Percentiles rank a stretch among this genome's conserved stretches.
Conservation (phyloP, 768 basidiomycete genomes). For the Pleurotus tuber-regium region DNA sequence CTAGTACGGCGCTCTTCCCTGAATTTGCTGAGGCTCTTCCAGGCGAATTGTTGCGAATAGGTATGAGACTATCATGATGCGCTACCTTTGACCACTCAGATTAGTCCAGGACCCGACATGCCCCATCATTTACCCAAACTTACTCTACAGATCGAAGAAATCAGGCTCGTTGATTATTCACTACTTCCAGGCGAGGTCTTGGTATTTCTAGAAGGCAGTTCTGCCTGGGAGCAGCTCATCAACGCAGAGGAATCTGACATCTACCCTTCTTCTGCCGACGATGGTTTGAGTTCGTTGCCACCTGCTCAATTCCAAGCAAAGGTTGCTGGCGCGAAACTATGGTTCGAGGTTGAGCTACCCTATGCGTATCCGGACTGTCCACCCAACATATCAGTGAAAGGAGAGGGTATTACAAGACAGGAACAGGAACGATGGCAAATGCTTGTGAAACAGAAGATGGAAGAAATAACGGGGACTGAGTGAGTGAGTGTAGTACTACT, state of each 20-base stretch:
- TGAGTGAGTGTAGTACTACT: conserved; percentile 15
- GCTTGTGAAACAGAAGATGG: conserved; percentile 33
- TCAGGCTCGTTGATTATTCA: conserved; percentile 59
- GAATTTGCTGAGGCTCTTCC: too few relatives aligned
- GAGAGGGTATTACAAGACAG: conserved; percentile 40
- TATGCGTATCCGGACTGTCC: conserved; percentile 12
- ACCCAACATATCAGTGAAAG: conserved; percentile 39
- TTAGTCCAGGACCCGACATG: too few relatives aligned
- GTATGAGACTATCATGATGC: too few relatives aligned
- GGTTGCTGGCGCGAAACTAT: conserved; percentile 23
- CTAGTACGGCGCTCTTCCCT: too few relatives aligned
- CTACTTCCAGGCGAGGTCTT: conserved; percentile 60
- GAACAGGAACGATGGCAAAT: conserved; percentile 51
- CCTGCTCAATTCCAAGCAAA: conserved; percentile 35
- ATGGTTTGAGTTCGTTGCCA: conserved; percentile 12
- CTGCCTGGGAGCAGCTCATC: conserved; percentile 24
- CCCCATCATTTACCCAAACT: neutral
- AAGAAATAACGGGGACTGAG: conserved; percentile 32
- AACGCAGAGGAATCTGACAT: conserved; percentile 5
- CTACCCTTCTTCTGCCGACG: conserved; percentile 3
- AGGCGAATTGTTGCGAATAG: too few relatives aligned
- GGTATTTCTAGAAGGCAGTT: conserved; percentile 38
- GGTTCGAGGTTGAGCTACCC: conserved; percentile 34
- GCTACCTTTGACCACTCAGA: too few relatives aligned
- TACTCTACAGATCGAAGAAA: conserved; percentile 39